phyloP scores from a whole-genome alignment of 495 filamentous ascomycete species.

The Talaromyces borbonicus region DNA sequence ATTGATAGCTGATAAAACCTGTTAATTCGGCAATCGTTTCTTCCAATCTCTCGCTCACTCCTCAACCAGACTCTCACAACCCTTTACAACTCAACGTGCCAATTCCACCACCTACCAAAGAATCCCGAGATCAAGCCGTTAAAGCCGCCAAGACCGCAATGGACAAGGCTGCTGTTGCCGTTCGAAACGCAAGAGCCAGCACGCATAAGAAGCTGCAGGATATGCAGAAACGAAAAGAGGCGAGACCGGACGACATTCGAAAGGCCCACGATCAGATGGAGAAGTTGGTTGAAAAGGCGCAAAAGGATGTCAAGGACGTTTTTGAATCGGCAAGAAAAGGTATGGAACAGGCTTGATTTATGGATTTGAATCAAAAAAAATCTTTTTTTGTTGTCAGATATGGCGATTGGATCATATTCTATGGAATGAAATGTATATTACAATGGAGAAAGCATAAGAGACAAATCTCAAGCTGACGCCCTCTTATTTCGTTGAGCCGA shows the following conservation, averaged over 20 bases:
- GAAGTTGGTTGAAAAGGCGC: conserved; percentile 61
- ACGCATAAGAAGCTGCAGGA: conserved; percentile 58
- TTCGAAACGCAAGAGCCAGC: conserved; percentile 44
- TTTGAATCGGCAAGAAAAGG: conserved; percentile 57
- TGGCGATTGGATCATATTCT: too few relatives aligned
- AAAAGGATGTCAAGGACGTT: conserved; percentile 54
- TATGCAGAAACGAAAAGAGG: conserved; percentile 45
- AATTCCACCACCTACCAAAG: conserved; percentile 59
- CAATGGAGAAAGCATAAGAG: background rate
- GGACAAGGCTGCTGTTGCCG: conserved; percentile 43
- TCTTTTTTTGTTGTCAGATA: too few relatives aligned
- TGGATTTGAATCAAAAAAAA: conserved; percentile 4
- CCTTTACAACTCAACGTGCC: conserved; percentile 60
- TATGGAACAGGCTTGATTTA: conserved; percentile 34
- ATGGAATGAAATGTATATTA: too few relatives aligned
- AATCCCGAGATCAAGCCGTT: conserved; percentile 43
- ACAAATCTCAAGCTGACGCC: background rate
- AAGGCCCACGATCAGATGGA: conserved; percentile 62
- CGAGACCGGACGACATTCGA: conserved; percentile 55
- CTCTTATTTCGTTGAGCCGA: conserved; percentile 20
- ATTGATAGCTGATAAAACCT: conserved; percentile 52
- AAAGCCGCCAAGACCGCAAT: conserved; percentile 49
- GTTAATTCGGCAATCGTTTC: conserved; percentile 60
- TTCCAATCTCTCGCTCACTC: conserved; percentile 60
- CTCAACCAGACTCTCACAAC: conserved; percentile 58